A percentile compares a stretch with the other conserved stretches of the same genome.
These are phyloP conservation scores for Parastagonospora avenae DNA, from an alignment of 2,329 filamentous ascomycete species.

Conservation along the genomic window DNA sequence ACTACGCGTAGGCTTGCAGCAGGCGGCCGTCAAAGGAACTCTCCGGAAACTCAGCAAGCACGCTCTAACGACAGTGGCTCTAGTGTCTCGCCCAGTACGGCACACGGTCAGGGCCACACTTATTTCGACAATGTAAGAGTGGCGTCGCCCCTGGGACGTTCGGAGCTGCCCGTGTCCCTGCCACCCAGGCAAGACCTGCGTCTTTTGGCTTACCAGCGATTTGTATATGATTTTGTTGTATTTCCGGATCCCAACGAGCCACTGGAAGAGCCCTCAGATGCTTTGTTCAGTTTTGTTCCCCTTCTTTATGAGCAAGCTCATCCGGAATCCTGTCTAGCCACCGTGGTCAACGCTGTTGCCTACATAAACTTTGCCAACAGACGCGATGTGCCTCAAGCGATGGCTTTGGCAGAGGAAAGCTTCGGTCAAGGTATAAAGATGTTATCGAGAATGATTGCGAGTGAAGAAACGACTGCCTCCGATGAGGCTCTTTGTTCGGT, in stretches of 20 bases:
- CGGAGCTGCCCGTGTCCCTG: constrained; percentile 18
- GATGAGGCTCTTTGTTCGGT: constrained; percentile 33
- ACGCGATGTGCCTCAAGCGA: constrained; percentile 29
- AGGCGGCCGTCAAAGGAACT: constrained; percentile 5
- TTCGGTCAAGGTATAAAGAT: constrained; percentile 27
- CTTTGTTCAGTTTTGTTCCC: constrained; percentile 35
- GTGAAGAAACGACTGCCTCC: constrained; percentile 24
- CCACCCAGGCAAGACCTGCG: constrained; percentile 23
- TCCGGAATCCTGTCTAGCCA: constrained; percentile 28
- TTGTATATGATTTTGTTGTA: constrained; percentile 39
- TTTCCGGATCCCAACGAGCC: constrained; percentile 21
- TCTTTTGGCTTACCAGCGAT: constrained; percentile 35
- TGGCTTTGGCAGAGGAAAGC: constrained; percentile 26
- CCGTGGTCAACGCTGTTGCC: constrained; percentile 29
- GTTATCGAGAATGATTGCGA: constrained; percentile 28
- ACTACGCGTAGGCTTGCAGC: constrained; percentile 13
- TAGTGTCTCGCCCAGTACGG: not conserved
- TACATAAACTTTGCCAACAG: constrained; percentile 37
- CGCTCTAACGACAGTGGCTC: not conserved
- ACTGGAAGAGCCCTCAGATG: constrained; percentile 24
- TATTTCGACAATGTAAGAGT: not conserved
- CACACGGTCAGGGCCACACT: not conserved
- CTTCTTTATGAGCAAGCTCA: constrained; percentile 25
- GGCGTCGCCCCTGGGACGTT: constrained; percentile 6
- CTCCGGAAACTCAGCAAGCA: not conserved